These are phyloP conservation scores for Tricholoma hemisulphureum DNA, from an alignment of 768 basidiomycete genomes.

Conservation along the genomic window DNA sequence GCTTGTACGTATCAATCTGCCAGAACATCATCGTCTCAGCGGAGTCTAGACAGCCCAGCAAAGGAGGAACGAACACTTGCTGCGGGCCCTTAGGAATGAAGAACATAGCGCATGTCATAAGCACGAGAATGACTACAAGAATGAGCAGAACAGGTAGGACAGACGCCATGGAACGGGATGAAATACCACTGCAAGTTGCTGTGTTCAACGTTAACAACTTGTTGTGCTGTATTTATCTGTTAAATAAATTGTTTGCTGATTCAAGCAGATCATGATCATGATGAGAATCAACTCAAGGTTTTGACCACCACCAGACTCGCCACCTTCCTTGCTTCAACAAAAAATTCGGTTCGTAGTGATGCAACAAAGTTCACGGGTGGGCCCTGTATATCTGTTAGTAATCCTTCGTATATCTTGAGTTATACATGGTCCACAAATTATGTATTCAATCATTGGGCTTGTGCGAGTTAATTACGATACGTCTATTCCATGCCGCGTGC, in stretches of 20 bases:
- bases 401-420: too few relatives aligned
- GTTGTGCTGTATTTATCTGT: too few relatives aligned
- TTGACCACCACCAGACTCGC: constrained; percentile 7
- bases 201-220: too few relatives aligned
- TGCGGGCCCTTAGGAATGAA: constrained; percentile 83
- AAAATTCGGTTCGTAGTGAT: constrained; percentile 27
- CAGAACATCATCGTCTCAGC: background rate
- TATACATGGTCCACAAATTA: too few relatives aligned
- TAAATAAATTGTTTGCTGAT: too few relatives aligned
- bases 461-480: too few relatives aligned
- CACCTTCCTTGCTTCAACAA: constrained; percentile 21
- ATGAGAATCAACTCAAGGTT: too few relatives aligned
- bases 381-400: too few relatives aligned
- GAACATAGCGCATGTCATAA: constrained; percentile 65
- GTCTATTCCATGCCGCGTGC: too few relatives aligned
- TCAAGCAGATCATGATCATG: too few relatives aligned
- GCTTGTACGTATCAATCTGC: constrained; percentile 79
- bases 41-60: background rate
- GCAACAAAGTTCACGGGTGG: constrained; percentile 3
- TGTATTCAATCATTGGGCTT: too few relatives aligned
- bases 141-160: constrained; percentile 68
- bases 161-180: constrained; percentile 53
- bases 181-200: too few relatives aligned
- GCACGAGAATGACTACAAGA: constrained; percentile 59
- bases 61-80: constrained; percentile 67